phyloP scores from a whole-genome alignment of 1,139 yeast genomes.

The Taphrina wiesneri region DNA sequence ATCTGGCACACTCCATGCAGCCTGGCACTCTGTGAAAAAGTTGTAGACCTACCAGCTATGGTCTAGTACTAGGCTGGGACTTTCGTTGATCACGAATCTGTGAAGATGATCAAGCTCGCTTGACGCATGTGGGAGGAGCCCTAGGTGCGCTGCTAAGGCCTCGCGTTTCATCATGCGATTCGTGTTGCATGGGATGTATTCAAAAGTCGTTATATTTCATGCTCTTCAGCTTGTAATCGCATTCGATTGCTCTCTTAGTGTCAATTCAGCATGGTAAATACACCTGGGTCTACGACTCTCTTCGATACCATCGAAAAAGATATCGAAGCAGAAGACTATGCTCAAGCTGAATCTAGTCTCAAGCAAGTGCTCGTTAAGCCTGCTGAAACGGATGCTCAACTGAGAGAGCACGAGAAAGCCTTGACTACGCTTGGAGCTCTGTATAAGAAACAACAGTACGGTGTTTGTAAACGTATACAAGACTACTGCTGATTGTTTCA shows the following conservation, averaged over 20 bases:
- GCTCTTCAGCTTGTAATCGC: not conserved
- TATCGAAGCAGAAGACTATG: constrained; percentile 10
- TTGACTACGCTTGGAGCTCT: constrained; percentile 46
- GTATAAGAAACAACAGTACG: constrained; percentile 43
- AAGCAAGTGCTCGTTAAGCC: constrained; percentile 8
- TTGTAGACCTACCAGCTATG: too few relatives aligned
- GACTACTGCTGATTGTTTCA: constrained; percentile 9
- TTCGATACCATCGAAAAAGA: not conserved
- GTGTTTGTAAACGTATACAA: not conserved
- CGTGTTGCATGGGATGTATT: not conserved
- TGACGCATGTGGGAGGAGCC: not conserved
- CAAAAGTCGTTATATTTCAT: not conserved
- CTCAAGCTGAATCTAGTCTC: constrained; percentile 20
- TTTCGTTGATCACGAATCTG: not conserved
- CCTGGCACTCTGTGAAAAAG: too few relatives aligned
- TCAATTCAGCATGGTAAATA: too few relatives aligned
- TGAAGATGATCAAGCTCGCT: not conserved
- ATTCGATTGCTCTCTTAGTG: too few relatives aligned
- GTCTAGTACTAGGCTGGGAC: too few relatives aligned
- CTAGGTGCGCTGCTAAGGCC: not conserved
- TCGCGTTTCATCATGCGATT: not conserved
- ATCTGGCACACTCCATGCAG: too few relatives aligned
- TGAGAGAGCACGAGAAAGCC: constrained; percentile 48
- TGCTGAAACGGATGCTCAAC: constrained; percentile 45
- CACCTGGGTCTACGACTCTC: not conserved